phyloP scores from a whole-genome alignment of 2,329 filamentous ascomycete genomes.

The Phialophora chinensis region DNA sequence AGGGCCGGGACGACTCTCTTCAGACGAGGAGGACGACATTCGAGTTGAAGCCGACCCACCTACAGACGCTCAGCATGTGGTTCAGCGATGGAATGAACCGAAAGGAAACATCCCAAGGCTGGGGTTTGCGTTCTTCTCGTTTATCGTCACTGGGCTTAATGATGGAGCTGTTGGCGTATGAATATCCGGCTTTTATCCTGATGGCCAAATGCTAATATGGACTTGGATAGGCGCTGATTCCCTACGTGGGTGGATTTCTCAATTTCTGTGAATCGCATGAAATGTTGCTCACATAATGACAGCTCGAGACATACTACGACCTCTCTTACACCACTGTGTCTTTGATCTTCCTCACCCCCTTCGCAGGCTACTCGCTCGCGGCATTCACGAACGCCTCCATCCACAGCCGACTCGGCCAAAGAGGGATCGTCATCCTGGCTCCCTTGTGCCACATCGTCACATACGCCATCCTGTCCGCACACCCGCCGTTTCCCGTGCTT shows the following conservation, averaged over 20 bases:
- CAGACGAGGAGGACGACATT: slow-evolving; percentile 17
- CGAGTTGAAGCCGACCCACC: slow-evolving; percentile 18
- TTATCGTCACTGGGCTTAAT: slow-evolving; percentile 62
- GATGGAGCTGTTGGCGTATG: slow-evolving; percentile 60
- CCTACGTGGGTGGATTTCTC: slow-evolving; percentile 26
- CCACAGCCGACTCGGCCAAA: slow-evolving; percentile 63
- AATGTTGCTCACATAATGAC: slow-evolving; percentile 29
- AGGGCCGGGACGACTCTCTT: neutral
- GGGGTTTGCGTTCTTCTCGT: slow-evolving; percentile 60
- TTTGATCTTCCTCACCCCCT: slow-evolving; percentile 57
- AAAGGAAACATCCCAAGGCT: slow-evolving; percentile 57
- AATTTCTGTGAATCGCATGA: slow-evolving; percentile 41
- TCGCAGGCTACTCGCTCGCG: slow-evolving; percentile 55
- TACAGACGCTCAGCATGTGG: slow-evolving; percentile 12
- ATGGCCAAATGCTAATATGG: slow-evolving; percentile 1
- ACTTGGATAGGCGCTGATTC: slow-evolving; percentile 32
- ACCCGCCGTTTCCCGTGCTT: slow-evolving; percentile 52
- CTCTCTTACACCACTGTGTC: slow-evolving; percentile 55
- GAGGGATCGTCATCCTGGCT: slow-evolving; percentile 71
- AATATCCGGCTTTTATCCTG: neutral
- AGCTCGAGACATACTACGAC: slow-evolving; percentile 51
- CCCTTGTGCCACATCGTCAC: slow-evolving; percentile 47
- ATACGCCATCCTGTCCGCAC: slow-evolving; percentile 47
- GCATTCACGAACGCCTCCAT: slow-evolving; percentile 53
- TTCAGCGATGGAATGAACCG: slow-evolving; percentile 65